phyloP scores from a whole-genome alignment of 2,329 filamentous ascomycete genomes.

The Neonectria hederae region DNA sequence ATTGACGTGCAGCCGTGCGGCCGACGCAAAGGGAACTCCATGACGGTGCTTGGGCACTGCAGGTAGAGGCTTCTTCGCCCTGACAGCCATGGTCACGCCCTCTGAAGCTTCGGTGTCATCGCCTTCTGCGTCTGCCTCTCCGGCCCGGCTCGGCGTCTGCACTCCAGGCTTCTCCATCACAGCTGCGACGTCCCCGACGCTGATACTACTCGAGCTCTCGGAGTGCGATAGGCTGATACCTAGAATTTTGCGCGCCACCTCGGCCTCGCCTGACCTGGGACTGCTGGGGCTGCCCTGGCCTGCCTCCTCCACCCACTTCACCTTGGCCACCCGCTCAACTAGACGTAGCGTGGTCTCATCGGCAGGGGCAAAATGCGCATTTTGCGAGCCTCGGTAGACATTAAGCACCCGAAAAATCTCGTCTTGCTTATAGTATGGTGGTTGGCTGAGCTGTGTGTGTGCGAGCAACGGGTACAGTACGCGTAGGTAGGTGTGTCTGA shows the following conservation, averaged over 20 bases:
- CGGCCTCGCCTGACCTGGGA: slow-evolving; percentile 49
- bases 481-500: slow-evolving; percentile 93
- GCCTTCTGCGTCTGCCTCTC: slow-evolving; percentile 38
- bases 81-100: slow-evolving; percentile 38
- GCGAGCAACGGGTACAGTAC: slow-evolving; percentile 90
- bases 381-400: slow-evolving; percentile 72
- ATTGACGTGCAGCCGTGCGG: slow-evolving; percentile 43
- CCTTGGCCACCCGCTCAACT: slow-evolving; percentile 77
- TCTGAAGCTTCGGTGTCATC: slow-evolving; percentile 35
- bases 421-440: slow-evolving; percentile 90
- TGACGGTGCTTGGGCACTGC: slow-evolving; percentile 67
- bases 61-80: slow-evolving; percentile 60
- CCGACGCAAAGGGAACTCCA: slow-evolving; percentile 56
- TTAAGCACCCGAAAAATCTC: slow-evolving; percentile 82
- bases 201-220: slow-evolving; percentile 76
- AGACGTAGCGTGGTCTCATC: slow-evolving; percentile 83
- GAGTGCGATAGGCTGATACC: slow-evolving; percentile 75
- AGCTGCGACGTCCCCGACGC: slow-evolving; percentile 80
- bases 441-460: slow-evolving; percentile 87
- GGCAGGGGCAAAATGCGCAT: slow-evolving; percentile 79
- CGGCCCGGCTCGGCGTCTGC: slow-evolving; percentile 76
- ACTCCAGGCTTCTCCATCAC: slow-evolving; percentile 85
- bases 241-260: slow-evolving; percentile 68
- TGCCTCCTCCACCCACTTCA: slow-evolving; percentile 70
- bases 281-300: slow-evolving; percentile 41